Evolutionary conservation across 2,329 filamentous ascomycete species (phyloP).

Genomic region (Microsporum canis): DNA sequence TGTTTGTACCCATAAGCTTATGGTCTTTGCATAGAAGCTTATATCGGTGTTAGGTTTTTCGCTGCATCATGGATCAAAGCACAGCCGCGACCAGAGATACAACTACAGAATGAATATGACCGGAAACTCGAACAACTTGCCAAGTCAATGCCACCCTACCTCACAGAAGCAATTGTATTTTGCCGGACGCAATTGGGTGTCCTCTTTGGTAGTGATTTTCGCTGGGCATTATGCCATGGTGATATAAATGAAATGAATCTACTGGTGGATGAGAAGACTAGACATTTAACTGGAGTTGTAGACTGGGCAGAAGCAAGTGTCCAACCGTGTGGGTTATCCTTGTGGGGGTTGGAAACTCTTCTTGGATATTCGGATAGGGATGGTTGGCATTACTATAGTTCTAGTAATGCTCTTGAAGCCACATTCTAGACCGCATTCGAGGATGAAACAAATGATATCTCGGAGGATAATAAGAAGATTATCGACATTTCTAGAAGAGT

Average conservation of each 20-base stretch:
- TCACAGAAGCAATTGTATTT: neutral
- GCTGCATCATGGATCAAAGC: constrained; percentile 1
- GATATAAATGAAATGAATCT: constrained; percentile 3
- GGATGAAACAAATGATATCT: neutral
- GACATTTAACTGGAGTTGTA: constrained; percentile 7
- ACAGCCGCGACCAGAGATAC: constrained; percentile 11
- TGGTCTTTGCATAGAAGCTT: neutral
- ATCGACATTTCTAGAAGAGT: constrained; percentile 3
- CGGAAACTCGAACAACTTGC: neutral
- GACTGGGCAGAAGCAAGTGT: constrained; percentile 4
- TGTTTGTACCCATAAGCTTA: neutral
- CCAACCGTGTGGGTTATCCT: neutral
- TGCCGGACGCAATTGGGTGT: neutral
- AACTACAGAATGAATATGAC: constrained; percentile 13
- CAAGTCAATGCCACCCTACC: neutral
- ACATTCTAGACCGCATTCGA: constrained; percentile 8
- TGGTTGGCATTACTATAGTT: constrained; percentile 5
- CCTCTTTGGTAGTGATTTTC: constrained; percentile 1
- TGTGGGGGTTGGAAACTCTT: neutral
- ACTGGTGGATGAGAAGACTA: constrained; percentile 3
- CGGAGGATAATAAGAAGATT: neutral
- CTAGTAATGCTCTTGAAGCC: constrained; percentile 3
- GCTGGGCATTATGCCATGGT: constrained; percentile 1
- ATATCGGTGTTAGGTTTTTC: constrained; percentile 12
- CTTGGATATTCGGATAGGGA: neutral